A percentile compares a stretch with the other conserved stretches of the same genome.
Conservation (phyloP, 495 filamentous ascomycete genomes). For the Aspergillus sparsus region DNA sequence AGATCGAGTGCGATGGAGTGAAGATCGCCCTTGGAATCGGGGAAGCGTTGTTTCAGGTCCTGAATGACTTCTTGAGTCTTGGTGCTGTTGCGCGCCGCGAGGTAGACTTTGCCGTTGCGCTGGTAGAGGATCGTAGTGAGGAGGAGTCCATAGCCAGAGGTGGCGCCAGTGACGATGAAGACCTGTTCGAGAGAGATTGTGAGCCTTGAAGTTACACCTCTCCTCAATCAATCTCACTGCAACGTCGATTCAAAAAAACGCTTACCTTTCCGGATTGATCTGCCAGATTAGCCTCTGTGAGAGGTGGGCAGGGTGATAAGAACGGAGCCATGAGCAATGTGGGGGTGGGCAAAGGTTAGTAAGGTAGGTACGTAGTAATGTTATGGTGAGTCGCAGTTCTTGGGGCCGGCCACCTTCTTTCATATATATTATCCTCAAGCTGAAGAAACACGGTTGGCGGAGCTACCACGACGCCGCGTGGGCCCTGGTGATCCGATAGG, state of each 20-base stretch:
- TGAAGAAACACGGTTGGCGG: too few relatives aligned
- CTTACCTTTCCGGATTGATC: constrained; percentile 20
- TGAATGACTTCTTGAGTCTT: constrained; percentile 38
- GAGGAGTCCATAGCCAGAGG: constrained; percentile 43
- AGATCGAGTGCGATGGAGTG: constrained; percentile 47
- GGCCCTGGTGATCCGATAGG: too few relatives aligned
- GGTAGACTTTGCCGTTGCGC: constrained; percentile 40
- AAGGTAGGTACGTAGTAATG: too few relatives aligned
- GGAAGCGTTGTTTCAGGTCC: constrained; percentile 22
- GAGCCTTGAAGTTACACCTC: too few relatives aligned
- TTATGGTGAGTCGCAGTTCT: too few relatives aligned
- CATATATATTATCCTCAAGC: too few relatives aligned
- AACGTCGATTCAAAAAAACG: too few relatives aligned
- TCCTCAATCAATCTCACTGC: too few relatives aligned
- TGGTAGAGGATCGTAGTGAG: constrained; percentile 45
- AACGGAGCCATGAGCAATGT: neutral
- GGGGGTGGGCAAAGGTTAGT: too few relatives aligned
- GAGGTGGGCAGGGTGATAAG: neutral
- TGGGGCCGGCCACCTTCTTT: too few relatives aligned
- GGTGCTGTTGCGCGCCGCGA: constrained; percentile 36
- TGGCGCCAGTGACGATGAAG: constrained; percentile 48
- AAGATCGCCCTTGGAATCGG: constrained; percentile 33
- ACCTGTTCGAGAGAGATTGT: constrained; percentile 25
- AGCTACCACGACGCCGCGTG: too few relatives aligned
- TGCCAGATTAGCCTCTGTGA: constrained; percentile 16